Conservation (phyloP, 768 basidiomycete genomes). For the Serendipita indica region DNA sequence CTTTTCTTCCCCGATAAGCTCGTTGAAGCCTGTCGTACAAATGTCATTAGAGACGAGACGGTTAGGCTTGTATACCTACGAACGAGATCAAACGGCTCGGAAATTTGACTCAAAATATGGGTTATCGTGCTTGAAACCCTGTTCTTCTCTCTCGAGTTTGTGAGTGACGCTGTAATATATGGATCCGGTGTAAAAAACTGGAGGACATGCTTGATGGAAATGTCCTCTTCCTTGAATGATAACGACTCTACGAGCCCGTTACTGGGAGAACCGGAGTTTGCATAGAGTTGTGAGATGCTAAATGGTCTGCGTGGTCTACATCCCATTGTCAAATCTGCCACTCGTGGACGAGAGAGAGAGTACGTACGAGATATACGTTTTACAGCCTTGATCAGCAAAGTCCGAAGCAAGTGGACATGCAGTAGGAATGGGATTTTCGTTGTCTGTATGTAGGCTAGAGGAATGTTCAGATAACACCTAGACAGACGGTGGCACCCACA, state of each 20-base stretch:
- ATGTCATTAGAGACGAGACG: neutral
- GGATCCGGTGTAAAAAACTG: neutral
- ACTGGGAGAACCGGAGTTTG: too few relatives aligned
- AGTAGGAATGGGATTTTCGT: too few relatives aligned
- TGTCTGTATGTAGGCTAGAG: too few relatives aligned
- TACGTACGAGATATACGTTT: too few relatives aligned
- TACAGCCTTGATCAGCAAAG: too few relatives aligned
- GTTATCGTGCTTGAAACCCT: neutral
- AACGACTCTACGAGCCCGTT: neutral
- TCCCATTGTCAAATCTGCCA: too few relatives aligned
- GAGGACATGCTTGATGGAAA: neutral
- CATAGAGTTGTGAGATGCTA: too few relatives aligned
- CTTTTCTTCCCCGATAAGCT: neutral
- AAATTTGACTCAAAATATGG: neutral
- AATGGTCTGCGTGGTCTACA: too few relatives aligned
- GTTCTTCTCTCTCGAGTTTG: neutral
- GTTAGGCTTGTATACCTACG: neutral
- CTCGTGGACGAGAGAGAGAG: too few relatives aligned
- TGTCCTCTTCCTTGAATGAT: neutral
- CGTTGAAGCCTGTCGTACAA: neutral
- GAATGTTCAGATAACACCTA: too few relatives aligned
- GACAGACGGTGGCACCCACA: too few relatives aligned
- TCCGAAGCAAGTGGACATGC: too few relatives aligned
- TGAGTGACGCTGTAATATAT: neutral
- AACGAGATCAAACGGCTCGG: neutral